Evolutionary conservation across 1,284 basidiomycete genomes (phyloP), one percentile per base, ranked within the genome.

Genomic region (Pseudozyma pruni): DNA sequence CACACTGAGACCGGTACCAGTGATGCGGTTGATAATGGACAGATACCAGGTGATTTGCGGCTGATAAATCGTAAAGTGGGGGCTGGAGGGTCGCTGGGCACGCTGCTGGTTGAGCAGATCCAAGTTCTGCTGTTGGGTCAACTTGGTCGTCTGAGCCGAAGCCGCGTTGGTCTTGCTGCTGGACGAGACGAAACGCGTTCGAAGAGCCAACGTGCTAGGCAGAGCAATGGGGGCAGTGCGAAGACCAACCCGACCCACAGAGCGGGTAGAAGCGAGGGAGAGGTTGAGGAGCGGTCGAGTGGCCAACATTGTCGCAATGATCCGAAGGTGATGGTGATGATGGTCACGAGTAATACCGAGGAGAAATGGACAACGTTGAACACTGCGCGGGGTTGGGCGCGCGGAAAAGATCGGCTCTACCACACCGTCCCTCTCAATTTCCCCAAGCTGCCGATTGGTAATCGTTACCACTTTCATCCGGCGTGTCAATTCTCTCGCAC

Each of bases 61-160:
- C 83, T 96, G 91, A 86, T 98, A 98, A 84, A 98, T 97, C 45
- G 92, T 92, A 78, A 94, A 90, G 84, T 97, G 93, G 20, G 96
- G 95, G 77, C 90, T 91, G 57, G 87, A 90, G 17, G 96, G 95
- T 27, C 95, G 90, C 46, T 86, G 85, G 47, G 91, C 85, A 70
- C 95, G 89, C 83, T 97, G 94, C 70, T 88, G 83, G 86, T 98
- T 95, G 69, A 98, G 86, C 68, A 95, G 89, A 6, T 86, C 86
- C 41, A 83, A 58, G 40, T 85, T 83, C 43, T 88, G 86, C 1
- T 88, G 86, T 0, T 88, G 85, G 1, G 88, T 85, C 33, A 77
- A 19, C 41, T 66, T 53, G 22, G 52, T 68, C 5, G 67, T 76
- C 7, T 34, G 48, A 2, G 56, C 41, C 6, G 44, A 32, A 7